Evolutionary conservation across 192 early-diverging fungal genomes (phyloP).

Genomic region (Dissophora globulifera): DNA sequence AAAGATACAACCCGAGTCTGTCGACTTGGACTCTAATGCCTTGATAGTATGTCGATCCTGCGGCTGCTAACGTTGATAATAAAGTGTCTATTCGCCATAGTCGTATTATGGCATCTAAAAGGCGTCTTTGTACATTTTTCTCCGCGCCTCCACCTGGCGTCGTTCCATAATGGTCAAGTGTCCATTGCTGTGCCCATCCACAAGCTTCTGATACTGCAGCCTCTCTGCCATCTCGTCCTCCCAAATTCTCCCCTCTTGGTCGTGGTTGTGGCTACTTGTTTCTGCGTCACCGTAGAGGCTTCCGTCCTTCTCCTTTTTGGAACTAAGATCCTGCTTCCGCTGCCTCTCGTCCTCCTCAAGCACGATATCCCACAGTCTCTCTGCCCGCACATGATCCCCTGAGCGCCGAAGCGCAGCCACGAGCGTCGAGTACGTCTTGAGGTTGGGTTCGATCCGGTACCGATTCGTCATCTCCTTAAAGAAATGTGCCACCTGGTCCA

Average conservation of each 20-base stretch:
- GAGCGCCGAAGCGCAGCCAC: conserved; percentile 25
- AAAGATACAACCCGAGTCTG: too few relatives aligned
- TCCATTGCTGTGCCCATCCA: background rate
- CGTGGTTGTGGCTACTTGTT: too few relatives aligned
- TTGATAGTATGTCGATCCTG: too few relatives aligned
- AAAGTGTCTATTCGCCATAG: too few relatives aligned
- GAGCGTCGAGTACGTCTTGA: conserved; percentile 42
- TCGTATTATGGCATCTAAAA: too few relatives aligned
- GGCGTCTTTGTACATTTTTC: conserved; percentile 23
- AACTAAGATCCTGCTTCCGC: background rate
- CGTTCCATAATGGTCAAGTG: conserved; percentile 18
- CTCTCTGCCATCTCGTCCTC: background rate
- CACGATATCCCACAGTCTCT: conserved; percentile 33
- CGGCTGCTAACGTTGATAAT: too few relatives aligned
- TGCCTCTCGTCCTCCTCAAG: conserved; percentile 14
- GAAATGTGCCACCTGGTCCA: conserved; percentile 24
- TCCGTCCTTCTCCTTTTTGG: background rate
- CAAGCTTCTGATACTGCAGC: background rate
- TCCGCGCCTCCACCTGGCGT: conserved; percentile 19
- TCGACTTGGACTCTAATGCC: too few relatives aligned
- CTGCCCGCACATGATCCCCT: conserved; percentile 31
- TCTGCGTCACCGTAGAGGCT: background rate
- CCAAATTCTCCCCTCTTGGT: background rate
- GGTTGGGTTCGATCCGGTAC: conserved; percentile 30
- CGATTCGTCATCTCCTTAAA: conserved; percentile 40